Percentiles rank a stretch among this genome's conserved stretches.
Conservation (phyloP, 805 yeast species). For the Candida broadrunensis region DNA sequence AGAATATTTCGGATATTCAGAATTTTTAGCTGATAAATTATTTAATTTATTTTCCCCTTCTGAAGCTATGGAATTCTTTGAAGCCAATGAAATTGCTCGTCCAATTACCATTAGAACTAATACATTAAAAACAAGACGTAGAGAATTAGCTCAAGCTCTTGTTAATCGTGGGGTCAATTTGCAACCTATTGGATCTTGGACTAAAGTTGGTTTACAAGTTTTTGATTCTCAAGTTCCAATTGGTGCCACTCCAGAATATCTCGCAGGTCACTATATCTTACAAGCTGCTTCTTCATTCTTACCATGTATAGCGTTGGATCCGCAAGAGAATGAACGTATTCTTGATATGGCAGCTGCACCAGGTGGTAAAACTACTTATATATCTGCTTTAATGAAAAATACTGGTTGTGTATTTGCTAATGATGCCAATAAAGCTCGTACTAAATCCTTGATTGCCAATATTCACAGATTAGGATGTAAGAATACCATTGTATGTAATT, state of each 20-base stretch:
- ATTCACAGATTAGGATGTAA: slow-evolving; percentile 96
- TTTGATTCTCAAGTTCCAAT: slow-evolving; percentile 99
- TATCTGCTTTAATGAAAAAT: slow-evolving; percentile 95
- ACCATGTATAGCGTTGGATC: slow-evolving; percentile 96
- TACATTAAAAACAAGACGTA: slow-evolving; percentile 88
- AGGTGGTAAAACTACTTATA: slow-evolving; percentile 96
- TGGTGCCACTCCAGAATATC: slow-evolving; percentile 98
- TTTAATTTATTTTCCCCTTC: slow-evolving; percentile 89
- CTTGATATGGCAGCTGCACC: slow-evolving; percentile 99
- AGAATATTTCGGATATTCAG: slow-evolving; percentile 90
- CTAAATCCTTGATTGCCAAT: slow-evolving; percentile 94
- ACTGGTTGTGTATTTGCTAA: slow-evolving; percentile 97
- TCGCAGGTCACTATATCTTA: slow-evolving; percentile 95
- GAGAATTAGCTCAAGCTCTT: slow-evolving; percentile 92
- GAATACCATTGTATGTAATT: slow-evolving; percentile 93
- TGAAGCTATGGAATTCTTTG: slow-evolving; percentile 97
- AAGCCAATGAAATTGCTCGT: slow-evolving; percentile 95
- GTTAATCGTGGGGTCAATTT: slow-evolving; percentile 96
- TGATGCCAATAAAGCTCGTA: slow-evolving; percentile 94
- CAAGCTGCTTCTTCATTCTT: slow-evolving; percentile 98
- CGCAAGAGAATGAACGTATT: slow-evolving; percentile 94
- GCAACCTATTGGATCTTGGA: slow-evolving; percentile 97
- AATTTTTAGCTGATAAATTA: slow-evolving; percentile 88
- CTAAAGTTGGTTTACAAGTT: slow-evolving; percentile 95
- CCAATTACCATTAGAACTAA: slow-evolving; percentile 98